These are phyloP conservation scores for Blastobotrys terrestris DNA, from an alignment of 805 yeast genomes.

Conservation along the genomic window DNA sequence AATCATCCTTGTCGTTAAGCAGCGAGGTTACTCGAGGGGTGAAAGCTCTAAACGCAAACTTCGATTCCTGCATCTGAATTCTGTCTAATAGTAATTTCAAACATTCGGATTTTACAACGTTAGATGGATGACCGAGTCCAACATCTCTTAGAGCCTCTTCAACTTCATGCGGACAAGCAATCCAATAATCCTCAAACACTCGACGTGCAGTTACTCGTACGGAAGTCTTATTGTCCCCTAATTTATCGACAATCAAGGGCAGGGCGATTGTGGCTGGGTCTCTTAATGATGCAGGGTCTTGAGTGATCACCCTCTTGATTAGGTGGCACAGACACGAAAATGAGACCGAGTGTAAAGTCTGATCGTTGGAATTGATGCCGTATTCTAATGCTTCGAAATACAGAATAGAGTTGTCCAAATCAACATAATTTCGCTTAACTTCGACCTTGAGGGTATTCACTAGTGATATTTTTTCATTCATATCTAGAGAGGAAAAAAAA, in stretches of 20 bases:
- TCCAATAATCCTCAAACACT: conserved; percentile 34
- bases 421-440: conserved; percentile 18
- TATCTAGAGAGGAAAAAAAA: conserved; percentile 7
- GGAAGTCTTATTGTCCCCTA: conserved; percentile 27
- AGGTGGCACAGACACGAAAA: conserved; percentile 42
- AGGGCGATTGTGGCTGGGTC: conserved; percentile 29
- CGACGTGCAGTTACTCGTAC: conserved; percentile 26
- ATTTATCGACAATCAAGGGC: conserved; percentile 29
- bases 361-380: conserved; percentile 15
- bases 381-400: conserved; percentile 25
- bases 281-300: conserved; percentile 29
- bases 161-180: conserved; percentile 30
- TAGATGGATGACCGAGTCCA: conserved; percentile 26
- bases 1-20: conserved; percentile 22
- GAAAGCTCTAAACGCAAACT: conserved; percentile 28
- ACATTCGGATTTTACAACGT: conserved; percentile 22
- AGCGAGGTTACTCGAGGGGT: conserved; percentile 29
- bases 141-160: conserved; percentile 28
- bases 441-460: conserved; percentile 20
- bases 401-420: conserved; percentile 12
- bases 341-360: conserved; percentile 23
- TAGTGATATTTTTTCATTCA: conserved; percentile 14
- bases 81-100: conserved; percentile 22
- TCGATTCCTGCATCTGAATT: conserved; percentile 23
- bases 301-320: conserved; percentile 39